Conservation (phyloP, 164 flowering plant species). For the Chimonanthus salicifolius region DNA sequence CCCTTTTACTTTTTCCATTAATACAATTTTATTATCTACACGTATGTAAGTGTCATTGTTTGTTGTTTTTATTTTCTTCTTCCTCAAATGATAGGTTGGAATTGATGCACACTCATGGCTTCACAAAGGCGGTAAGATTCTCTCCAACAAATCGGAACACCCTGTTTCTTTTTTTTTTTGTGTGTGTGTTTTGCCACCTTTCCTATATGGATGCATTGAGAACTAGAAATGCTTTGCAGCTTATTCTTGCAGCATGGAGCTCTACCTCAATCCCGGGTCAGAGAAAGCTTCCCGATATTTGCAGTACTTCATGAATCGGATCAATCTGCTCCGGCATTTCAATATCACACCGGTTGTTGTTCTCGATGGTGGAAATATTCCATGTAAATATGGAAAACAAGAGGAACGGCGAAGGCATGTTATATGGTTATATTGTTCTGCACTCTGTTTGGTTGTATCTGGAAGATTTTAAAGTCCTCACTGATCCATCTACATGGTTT, state of each 20-base stretch:
- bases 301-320: slow-evolving; percentile 78
- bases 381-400: slow-evolving; percentile 64
- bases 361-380: slow-evolving; percentile 71
- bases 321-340: slow-evolving; percentile 61
- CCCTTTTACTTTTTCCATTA: neutral
- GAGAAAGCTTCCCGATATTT: slow-evolving; percentile 46
- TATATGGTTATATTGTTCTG: neutral
- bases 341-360: slow-evolving; percentile 76
- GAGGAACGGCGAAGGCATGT: slow-evolving; percentile 53
- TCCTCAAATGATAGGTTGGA: slow-evolving; percentile 50
- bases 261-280: slow-evolving; percentile 43
- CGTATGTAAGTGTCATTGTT: neutral
- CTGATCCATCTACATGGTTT: too few species aligned
- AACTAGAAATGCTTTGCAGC: slow-evolving; percentile 30
- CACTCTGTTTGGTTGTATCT: neutral
- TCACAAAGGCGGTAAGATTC: slow-evolving; percentile 77
- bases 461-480: too few species aligned
- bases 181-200: neutral
- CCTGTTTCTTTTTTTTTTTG: neutral
- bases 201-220: neutral
- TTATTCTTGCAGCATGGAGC: slow-evolving; percentile 91
- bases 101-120: slow-evolving; percentile 94
- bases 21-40: neutral
- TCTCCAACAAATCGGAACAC: neutral
- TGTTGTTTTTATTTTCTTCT: neutral